A percentile compares a stretch with the other conserved stretches of the same genome.
These are phyloP conservation scores for Spinacia oleracea DNA, from an alignment of 179 eudicot genomes.

Conservation along the genomic window DNA sequence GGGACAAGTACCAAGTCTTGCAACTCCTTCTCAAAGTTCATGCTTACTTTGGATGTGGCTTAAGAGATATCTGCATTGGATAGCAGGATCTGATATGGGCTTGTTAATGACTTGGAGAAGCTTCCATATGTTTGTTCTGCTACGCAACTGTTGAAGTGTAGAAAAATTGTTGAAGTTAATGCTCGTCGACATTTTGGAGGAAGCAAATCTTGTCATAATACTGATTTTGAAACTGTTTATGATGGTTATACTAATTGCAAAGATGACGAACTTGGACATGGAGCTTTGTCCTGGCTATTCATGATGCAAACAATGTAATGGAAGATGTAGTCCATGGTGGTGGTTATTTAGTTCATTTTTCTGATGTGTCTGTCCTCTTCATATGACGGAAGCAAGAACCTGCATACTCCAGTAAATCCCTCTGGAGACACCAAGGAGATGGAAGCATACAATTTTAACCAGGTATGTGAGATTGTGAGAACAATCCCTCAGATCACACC, in stretches of 20 bases:
- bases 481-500: background rate
- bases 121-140: conserved; percentile 97
- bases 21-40: conserved; percentile 77
- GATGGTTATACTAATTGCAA: conserved; percentile 20
- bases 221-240: conserved; percentile 23
- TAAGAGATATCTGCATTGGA: conserved; percentile 76
- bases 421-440: conserved; percentile 46
- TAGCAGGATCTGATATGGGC: conserved; percentile 86
- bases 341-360: conserved; percentile 35
- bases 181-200: conserved; percentile 39
- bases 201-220: conserved; percentile 21
- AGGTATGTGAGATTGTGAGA: conserved; percentile 46
- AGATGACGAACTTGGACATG: conserved; percentile 22
- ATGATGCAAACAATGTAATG: conserved; percentile 25
- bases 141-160: conserved; percentile 71
- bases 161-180: conserved; percentile 76
- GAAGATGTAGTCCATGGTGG: conserved; percentile 33
- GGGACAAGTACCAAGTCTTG: conserved; percentile 27
- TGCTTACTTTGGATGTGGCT: conserved; percentile 77
- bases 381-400: conserved; percentile 42
- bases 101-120: conserved; percentile 87
- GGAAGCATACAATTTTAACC: conserved; percentile 74
- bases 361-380: conserved; percentile 46
- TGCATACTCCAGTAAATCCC: conserved; percentile 31
- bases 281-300: conserved; percentile 14